Evolutionary conservation across 2,329 filamentous ascomycete species (phyloP), one percentile per base, ranked within the genome.

Genomic region (Onygenales sp.): DNA sequence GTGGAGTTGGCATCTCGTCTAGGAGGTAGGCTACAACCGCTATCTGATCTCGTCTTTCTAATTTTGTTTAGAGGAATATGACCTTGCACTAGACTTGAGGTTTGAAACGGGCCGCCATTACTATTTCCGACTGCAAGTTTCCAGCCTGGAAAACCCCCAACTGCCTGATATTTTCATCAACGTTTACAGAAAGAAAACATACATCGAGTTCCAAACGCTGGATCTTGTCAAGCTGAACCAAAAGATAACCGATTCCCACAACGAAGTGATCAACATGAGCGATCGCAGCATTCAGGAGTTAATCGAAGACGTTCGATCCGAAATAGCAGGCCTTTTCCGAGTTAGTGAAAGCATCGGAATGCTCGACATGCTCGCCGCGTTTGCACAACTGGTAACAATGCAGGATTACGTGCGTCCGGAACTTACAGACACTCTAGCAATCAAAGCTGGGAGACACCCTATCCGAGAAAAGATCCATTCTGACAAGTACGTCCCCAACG

Each of bases 301-400:
- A 2, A 81, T 94, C 13, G 75, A 80, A 13, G 75, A 83, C n/a
- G 77, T 95, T n/a, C 81, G 87, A 36, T 73, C 75, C 0, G 80
- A 89, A 55, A 82, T 91, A 17, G 83, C 86, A 0, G 74, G 77
- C 2, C 74, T 98, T 0, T 96, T 95, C 70, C 84, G 84, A 52
- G 81, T 94, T 42, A 93, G 88, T 59, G 91, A 97, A 66, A 85
- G 87, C 10, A 82, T 97, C 58, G 88, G 87, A 2, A 79, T 95
- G 62, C 75, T 96, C 1, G 93, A 98, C 67, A 92, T 95, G 85
- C 75, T 94, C 32, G 72, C 82, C 1, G 80, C 86, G 0, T 94
- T 95, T 66, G 84, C 82, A 0, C 84, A 95, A 21, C 69, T 91
- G 2, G 83, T 85, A 10, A 88, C 84, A 0, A 80, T 78, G 13